Conservation (phyloP, 2,329 filamentous ascomycete species). For the Lasiodiplodia sp. region DNA sequence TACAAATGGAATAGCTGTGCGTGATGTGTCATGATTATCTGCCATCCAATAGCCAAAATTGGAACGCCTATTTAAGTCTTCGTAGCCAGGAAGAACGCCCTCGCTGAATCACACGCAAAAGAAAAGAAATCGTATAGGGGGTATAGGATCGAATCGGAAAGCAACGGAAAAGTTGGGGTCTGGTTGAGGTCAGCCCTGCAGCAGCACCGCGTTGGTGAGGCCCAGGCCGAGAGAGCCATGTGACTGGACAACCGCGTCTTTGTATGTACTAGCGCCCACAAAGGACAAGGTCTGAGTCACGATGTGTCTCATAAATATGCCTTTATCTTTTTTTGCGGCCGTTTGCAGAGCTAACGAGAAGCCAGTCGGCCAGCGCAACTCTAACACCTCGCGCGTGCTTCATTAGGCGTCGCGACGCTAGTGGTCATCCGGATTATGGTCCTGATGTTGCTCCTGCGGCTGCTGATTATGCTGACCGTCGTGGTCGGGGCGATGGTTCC, state of each 20-base stretch:
- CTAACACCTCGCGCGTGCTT: background rate
- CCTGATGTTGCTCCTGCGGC: background rate
- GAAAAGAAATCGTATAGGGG: background rate
- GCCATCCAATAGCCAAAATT: background rate
- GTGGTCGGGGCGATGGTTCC: background rate
- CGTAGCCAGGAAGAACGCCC: slow-evolving; percentile 5
- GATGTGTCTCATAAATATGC: slow-evolving; percentile 9
- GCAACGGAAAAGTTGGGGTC: slow-evolving; percentile 1
- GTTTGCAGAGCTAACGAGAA: slow-evolving; percentile 2
- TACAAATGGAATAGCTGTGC: background rate
- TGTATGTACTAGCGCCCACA: slow-evolving; percentile 7
- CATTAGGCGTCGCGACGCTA: background rate
- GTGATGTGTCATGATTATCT: background rate
- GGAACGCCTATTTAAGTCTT: background rate
- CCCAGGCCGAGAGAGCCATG: background rate
- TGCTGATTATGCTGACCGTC: background rate
- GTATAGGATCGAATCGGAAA: slow-evolving; percentile 18
- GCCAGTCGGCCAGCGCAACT: background rate
- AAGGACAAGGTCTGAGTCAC: background rate
- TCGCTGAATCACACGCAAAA: slow-evolving; percentile 9
- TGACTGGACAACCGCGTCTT: background rate
- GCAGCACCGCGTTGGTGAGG: background rate
- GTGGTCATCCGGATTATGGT: background rate
- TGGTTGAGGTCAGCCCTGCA: background rate
- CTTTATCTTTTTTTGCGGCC: background rate